A percentile compares a stretch with the other conserved stretches of the same genome.
phyloP scores from a whole-genome alignment of 179 eudicot species.

The Sideroxylon spinosum region DNA sequence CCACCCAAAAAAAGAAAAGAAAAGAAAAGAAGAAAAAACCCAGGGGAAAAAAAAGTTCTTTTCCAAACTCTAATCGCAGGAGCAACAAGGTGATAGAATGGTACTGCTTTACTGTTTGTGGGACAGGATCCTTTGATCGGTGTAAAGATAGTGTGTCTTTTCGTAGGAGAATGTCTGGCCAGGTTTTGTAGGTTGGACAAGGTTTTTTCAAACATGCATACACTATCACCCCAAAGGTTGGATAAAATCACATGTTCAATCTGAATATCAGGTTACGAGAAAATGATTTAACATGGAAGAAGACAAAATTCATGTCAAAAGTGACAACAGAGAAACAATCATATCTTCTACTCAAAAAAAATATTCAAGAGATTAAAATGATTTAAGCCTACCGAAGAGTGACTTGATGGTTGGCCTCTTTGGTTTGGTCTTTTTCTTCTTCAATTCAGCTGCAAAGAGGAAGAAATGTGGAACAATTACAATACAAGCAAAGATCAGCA shows the following conservation, averaged over 20 bases:
- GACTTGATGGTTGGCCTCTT: slow-evolving; percentile 91
- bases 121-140: neutral
- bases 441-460: slow-evolving; percentile 75
- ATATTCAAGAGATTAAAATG: neutral
- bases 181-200: neutral
- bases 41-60: neutral
- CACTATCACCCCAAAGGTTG: neutral
- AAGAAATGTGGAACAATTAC: slow-evolving; percentile 13
- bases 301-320: neutral
- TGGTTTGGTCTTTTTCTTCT: slow-evolving; percentile 76
- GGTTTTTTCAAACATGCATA: neutral
- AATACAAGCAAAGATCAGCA: neutral
- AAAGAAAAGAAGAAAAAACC: too few relatives aligned
- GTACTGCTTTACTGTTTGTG: too few relatives aligned
- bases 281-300: neutral
- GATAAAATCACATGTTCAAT: neutral
- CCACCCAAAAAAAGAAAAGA: too few relatives aligned
- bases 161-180: neutral
- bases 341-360: neutral
- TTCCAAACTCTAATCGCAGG: neutral
- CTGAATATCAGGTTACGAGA: neutral
- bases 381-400: slow-evolving; percentile 62
- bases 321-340: neutral
- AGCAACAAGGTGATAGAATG: neutral
- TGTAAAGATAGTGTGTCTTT: neutral